phyloP scores from a whole-genome alignment of 176 grass and related monocot genomes.

The Hsuehochloa calcarea region DNA sequence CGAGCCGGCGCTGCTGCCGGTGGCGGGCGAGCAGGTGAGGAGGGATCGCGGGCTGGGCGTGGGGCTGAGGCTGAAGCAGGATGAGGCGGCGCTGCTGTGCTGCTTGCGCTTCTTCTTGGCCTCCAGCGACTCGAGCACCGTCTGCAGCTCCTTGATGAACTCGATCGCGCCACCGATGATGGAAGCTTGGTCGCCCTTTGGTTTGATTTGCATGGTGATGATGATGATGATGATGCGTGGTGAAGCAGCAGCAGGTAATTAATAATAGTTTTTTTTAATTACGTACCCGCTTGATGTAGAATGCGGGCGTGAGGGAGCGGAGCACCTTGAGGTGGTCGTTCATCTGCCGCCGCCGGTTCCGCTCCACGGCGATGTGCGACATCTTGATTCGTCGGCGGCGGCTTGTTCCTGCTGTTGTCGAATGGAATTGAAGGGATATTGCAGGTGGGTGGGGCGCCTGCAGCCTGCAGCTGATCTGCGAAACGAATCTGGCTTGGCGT shows the following conservation, averaged over 20 bases:
- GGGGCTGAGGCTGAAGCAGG: conserved; percentile 54
- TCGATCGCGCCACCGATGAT: conserved; percentile 95
- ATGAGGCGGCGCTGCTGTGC: conserved; percentile 29
- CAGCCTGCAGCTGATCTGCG: too few relatives aligned
- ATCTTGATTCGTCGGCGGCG: neutral
- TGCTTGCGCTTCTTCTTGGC: conserved; percentile 71
- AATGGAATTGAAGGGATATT: too few relatives aligned
- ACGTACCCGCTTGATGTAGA: conserved; percentile 83
- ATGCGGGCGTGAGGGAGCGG: conserved; percentile 66
- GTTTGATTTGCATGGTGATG: neutral
- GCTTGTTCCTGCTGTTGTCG: too few relatives aligned
- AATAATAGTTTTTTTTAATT: too few relatives aligned
- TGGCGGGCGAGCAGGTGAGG: conserved; percentile 21
- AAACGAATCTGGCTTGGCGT: too few relatives aligned
- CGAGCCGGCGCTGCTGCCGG: conserved; percentile 28
- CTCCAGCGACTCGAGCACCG: conserved; percentile 71
- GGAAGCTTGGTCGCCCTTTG: conserved; percentile 81
- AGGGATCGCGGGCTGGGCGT: conserved; percentile 59
- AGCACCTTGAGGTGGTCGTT: conserved; percentile 97
- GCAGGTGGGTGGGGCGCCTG: too few relatives aligned
- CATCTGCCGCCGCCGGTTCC: conserved; percentile 77
- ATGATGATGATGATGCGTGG: neutral
- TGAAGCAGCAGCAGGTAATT: neutral
- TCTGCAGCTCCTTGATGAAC: conserved; percentile 88
- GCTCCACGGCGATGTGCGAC: conserved; percentile 97